phyloP scores from a whole-genome alignment of 1,139 yeast species.

The Pichia sp. region DNA sequence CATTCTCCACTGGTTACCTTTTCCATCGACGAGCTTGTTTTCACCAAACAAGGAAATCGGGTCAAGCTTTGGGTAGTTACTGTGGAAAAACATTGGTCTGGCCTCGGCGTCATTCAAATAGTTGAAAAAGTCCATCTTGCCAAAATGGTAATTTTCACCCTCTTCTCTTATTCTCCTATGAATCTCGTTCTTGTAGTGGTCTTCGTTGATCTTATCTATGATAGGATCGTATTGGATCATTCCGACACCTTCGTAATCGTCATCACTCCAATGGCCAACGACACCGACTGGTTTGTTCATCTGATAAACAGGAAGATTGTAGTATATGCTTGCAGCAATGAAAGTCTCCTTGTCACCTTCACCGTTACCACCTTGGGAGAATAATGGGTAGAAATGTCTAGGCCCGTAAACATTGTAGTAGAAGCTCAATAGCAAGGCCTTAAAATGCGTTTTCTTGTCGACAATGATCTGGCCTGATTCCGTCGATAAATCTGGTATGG shows the following conservation, averaged over 20 bases:
- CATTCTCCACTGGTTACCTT: constrained; percentile 43
- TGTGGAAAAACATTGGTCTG: constrained; percentile 40
- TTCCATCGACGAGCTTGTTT: constrained; percentile 35
- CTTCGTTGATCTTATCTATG: constrained; percentile 41
- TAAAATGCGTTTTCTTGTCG: constrained; percentile 51
- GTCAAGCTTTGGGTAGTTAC: constrained; percentile 41
- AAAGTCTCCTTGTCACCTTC: constrained; percentile 71
- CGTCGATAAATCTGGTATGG: constrained; percentile 58
- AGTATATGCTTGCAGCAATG: constrained; percentile 52
- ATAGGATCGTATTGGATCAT: constrained; percentile 57
- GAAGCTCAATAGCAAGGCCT: constrained; percentile 47
- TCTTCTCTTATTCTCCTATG: constrained; percentile 14
- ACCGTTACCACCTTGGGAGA: constrained; percentile 59
- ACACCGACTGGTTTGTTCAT: constrained; percentile 44
- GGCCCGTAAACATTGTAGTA: constrained; percentile 63
- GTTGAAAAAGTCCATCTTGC: constrained; percentile 18
- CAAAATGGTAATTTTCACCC: constrained; percentile 17
- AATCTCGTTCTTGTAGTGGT: constrained; percentile 22
- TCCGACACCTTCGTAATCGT: constrained; percentile 41
- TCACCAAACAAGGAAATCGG: constrained; percentile 35
- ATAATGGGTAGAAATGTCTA: constrained; percentile 47
- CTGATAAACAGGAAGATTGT: constrained; percentile 48
- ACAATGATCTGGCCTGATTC: constrained; percentile 61
- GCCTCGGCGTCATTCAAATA: constrained; percentile 31
- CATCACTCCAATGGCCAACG: constrained; percentile 41